A percentile compares a stretch with the other conserved stretches of the same genome.
Conservation (phyloP, 805 yeast genomes). For the Candida corydali region DNA sequence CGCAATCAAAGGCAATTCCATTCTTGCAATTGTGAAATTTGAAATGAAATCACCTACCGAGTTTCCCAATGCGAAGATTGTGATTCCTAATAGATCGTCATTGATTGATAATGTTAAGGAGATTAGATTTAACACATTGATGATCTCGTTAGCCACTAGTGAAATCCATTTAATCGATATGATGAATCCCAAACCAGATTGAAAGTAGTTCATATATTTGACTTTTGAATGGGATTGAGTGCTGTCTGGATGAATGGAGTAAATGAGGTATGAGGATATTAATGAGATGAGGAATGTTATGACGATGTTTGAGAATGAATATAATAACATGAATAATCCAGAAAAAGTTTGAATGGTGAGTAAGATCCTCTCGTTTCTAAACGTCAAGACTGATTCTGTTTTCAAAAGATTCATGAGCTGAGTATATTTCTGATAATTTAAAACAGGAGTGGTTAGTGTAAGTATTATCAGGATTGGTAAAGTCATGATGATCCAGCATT, state of each 20-base stretch:
- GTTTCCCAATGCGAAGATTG: slow-evolving; percentile 89
- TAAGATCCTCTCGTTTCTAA: slow-evolving; percentile 15
- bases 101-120: slow-evolving; percentile 59
- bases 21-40: slow-evolving; percentile 69
- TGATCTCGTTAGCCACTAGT: slow-evolving; percentile 64
- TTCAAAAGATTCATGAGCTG: slow-evolving; percentile 6
- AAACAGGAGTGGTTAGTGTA: slow-evolving; percentile 30
- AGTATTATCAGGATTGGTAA: slow-evolving; percentile 24
- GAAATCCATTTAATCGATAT: slow-evolving; percentile 68
- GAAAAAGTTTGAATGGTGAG: slow-evolving; percentile 24
- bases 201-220: slow-evolving; percentile 16
- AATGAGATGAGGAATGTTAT: not conserved
- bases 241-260: slow-evolving; percentile 2
- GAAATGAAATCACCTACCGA: slow-evolving; percentile 88
- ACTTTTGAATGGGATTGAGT: slow-evolving; percentile 2
- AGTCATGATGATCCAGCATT: slow-evolving; percentile 13
- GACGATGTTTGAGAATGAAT: not conserved
- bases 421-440: slow-evolving; percentile 16
- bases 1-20: slow-evolving; percentile 87
- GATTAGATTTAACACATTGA: slow-evolving; percentile 56
- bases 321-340: slow-evolving; percentile 7
- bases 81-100: slow-evolving; percentile 80
- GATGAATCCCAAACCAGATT: slow-evolving; percentile 57
- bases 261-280: slow-evolving; percentile 7
- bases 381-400: slow-evolving; percentile 11